These are phyloP conservation scores for Pluteus cervinus DNA, from an alignment of 768 basidiomycete genomes.

Conservation along the genomic window DNA sequence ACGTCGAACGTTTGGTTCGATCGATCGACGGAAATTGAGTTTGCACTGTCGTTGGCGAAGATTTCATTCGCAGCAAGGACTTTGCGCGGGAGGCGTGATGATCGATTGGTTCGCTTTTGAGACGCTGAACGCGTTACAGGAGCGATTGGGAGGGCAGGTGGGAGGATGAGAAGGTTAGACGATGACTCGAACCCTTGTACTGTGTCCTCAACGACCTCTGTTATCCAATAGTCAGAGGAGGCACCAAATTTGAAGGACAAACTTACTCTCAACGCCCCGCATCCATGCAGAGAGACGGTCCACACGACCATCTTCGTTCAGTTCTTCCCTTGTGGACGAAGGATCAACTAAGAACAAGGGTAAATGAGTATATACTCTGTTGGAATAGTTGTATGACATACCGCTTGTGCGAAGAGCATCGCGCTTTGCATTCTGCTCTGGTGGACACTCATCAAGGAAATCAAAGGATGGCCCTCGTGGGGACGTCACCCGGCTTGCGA, in stretches of 20 bases:
- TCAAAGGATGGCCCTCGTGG: conserved; percentile 37
- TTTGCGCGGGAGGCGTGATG: conserved; percentile 56
- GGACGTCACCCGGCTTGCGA: conserved; percentile 37
- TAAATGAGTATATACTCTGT: too few species aligned
- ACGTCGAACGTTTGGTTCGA: conserved; percentile 27
- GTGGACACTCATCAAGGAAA: conserved; percentile 17
- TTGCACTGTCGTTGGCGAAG: conserved; percentile 44
- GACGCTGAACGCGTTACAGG: conserved; percentile 49
- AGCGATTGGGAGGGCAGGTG: conserved; percentile 58
- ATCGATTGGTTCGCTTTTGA: conserved; percentile 32
- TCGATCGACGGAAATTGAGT: conserved; percentile 23
- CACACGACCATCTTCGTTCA: conserved; percentile 37
- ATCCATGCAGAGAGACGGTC: conserved; percentile 83
- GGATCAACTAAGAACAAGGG: too few species aligned
- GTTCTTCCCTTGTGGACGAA: too few species aligned
- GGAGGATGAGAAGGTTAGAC: conserved; percentile 38
- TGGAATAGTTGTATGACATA: too few species aligned
- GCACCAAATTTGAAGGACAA: background rate
- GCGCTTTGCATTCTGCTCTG: conserved; percentile 16
- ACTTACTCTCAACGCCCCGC: conserved; percentile 77
- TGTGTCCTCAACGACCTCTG: conserved; percentile 81
- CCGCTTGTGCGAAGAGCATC: too few species aligned
- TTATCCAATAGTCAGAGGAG: conserved; percentile 9
- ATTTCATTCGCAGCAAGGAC: conserved; percentile 66
- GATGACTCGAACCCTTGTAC: conserved; percentile 66